Conservation (phyloP, 495 filamentous ascomycete species). For the Staphylotrichum longicolle region DNA sequence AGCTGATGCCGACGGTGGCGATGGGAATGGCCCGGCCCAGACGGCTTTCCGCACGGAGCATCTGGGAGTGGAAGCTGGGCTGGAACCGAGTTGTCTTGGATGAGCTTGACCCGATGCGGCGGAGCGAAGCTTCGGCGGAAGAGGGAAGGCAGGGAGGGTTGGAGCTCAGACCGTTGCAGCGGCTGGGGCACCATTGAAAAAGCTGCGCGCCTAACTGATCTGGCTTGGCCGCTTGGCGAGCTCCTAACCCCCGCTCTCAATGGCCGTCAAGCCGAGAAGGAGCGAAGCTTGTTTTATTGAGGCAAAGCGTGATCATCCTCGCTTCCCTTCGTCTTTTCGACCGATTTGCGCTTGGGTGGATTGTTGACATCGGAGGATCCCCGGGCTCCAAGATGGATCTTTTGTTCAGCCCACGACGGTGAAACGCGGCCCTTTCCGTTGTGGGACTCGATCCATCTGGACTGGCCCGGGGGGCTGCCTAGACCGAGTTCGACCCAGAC, state of each 20-base stretch:
- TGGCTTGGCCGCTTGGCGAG: conserved; percentile 27
- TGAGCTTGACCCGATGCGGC: conserved; percentile 4
- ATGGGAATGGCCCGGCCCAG: too few relatives aligned
- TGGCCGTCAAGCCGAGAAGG: conserved; percentile 14
- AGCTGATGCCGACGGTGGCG: too few relatives aligned
- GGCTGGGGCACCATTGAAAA: conserved; percentile 7
- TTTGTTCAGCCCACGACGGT: not conserved
- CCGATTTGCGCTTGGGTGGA: too few relatives aligned
- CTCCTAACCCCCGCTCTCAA: conserved; percentile 1
- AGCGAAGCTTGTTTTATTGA: conserved; percentile 14
- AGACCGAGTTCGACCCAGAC: too few relatives aligned
- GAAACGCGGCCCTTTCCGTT: not conserved
- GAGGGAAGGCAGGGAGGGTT: too few relatives aligned
- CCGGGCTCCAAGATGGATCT: too few relatives aligned
- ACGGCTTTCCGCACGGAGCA: too few relatives aligned
- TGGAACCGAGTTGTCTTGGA: not conserved
- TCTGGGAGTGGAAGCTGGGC: not conserved
- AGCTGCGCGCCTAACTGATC: conserved; percentile 34
- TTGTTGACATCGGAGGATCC: too few relatives aligned
- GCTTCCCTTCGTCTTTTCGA: too few relatives aligned
- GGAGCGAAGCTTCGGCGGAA: not conserved
- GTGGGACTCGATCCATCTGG: not conserved
- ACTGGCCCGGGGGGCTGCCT: too few relatives aligned
- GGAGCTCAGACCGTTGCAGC: conserved; percentile 3
- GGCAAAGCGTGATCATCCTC: too few relatives aligned